Conservation (phyloP, 495 filamentous ascomycete genomes). For the Hyaloscypha bicolor region DNA sequence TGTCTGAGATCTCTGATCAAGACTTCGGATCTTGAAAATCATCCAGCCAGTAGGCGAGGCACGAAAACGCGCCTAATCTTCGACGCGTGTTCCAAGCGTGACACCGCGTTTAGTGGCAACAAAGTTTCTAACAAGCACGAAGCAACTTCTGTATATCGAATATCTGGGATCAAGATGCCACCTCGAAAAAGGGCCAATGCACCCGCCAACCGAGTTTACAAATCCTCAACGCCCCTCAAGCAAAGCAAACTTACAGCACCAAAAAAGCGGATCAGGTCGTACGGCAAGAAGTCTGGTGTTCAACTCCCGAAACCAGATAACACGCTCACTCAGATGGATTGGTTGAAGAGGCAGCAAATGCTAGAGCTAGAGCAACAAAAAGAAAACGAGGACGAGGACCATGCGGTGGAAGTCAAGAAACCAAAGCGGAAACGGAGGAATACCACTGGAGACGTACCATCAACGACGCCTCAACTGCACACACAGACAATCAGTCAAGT, state of each 20-base stretch:
- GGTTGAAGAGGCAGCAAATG: constrained; percentile 20
- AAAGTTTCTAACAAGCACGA: not conserved
- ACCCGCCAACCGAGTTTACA: constrained; percentile 37
- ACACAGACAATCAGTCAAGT: constrained; percentile 25
- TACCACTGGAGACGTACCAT: constrained; percentile 44
- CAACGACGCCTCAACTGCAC: constrained; percentile 13
- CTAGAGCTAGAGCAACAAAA: constrained; percentile 23
- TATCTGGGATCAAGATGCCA: constrained; percentile 18
- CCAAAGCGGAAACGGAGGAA: constrained; percentile 38
- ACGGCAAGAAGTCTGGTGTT: constrained; percentile 36
- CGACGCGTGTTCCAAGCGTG: not conserved
- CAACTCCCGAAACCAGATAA: constrained; percentile 39
- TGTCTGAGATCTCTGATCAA: no score
- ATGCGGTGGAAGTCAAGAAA: constrained; percentile 17
- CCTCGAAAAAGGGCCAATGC: constrained; percentile 24
- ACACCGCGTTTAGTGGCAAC: not conserved
- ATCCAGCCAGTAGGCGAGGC: not conserved
- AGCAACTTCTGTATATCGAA: no score
- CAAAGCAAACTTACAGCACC: constrained; percentile 44
- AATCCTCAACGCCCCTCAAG: constrained; percentile 39
- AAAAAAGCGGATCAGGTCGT: constrained; percentile 40
- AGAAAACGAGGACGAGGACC: constrained; percentile 21
- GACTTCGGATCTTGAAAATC: no score
- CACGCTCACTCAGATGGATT: constrained; percentile 54
- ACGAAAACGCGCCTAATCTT: not conserved